Conservation (phyloP, 441 rosid species). For the Gossypium davidsonii region DNA sequence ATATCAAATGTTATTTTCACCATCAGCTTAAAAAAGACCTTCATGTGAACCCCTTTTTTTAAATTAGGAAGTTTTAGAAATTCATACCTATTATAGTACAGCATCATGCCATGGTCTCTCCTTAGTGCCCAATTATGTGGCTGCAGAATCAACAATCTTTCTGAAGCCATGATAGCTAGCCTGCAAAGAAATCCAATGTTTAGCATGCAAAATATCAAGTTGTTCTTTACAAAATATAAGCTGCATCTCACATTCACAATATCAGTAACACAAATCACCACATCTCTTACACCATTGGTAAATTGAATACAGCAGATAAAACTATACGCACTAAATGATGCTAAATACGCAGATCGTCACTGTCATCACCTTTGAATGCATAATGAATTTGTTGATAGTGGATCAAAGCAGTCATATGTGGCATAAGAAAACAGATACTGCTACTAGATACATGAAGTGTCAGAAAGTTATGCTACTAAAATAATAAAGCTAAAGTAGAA, state of each 20-base stretch:
- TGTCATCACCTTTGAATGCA: neutral
- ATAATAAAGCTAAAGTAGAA: neutral
- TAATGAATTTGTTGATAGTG: neutral
- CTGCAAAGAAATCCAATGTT: conserved; percentile 27
- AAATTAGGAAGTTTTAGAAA: neutral
- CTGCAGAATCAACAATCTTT: conserved; percentile 71
- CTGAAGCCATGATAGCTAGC: conserved; percentile 78
- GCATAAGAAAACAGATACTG: neutral
- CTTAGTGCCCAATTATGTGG: conserved; percentile 75
- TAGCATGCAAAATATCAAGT: neutral
- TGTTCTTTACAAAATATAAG: neutral
- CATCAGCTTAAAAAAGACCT: neutral
- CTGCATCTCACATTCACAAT: neutral
- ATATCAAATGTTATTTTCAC: neutral
- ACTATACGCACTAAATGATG: neutral
- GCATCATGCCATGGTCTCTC: conserved; percentile 84
- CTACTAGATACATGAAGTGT: neutral
- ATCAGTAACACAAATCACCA: neutral
- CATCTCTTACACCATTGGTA: neutral
- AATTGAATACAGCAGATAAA: neutral
- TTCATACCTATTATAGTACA: conserved; percentile 57
- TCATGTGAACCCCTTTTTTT: neutral
- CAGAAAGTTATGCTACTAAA: neutral
- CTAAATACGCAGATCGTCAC: neutral
- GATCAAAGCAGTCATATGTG: neutral